phyloP scores from a whole-genome alignment of 2,329 filamentous ascomycete species.

The Pezicula carpinea region DNA sequence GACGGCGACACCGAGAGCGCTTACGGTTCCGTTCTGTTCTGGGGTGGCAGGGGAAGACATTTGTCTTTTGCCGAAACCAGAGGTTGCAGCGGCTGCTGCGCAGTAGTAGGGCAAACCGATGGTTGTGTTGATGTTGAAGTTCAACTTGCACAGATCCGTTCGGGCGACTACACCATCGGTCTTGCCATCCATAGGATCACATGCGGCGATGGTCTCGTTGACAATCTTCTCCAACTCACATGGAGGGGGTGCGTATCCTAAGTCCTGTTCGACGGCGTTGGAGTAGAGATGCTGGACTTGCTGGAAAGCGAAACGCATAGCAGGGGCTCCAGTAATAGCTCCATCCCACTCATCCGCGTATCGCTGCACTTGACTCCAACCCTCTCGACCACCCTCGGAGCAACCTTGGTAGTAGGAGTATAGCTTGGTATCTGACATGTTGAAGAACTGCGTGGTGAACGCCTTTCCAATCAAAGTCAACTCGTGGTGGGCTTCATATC shows the following conservation, averaged over 20 bases:
- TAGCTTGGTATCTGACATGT: constrained; percentile 21
- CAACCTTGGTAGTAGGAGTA: constrained; percentile 47
- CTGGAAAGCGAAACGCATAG: constrained; percentile 38
- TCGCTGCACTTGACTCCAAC: constrained; percentile 36
- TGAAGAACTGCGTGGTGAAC: constrained; percentile 38
- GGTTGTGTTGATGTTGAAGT: constrained; percentile 39
- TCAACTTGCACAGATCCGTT: constrained; percentile 39
- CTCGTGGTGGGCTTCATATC: constrained; percentile 33
- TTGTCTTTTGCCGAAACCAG: neutral
- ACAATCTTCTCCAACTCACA: constrained; percentile 43
- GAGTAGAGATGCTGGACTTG: constrained; percentile 36
- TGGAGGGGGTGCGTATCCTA: constrained; percentile 36
- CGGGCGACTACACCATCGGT: constrained; percentile 47
- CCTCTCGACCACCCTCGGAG: constrained; percentile 42
- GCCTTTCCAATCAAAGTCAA: constrained; percentile 37
- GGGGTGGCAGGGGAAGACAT: neutral
- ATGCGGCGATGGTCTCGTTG: constrained; percentile 47
- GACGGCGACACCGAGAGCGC: constrained; percentile 28
- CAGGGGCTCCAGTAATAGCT: constrained; percentile 37
- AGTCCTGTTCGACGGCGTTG: constrained; percentile 31
- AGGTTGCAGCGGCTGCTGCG: constrained; percentile 22
- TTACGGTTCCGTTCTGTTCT: constrained; percentile 21
- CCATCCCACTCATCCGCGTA: constrained; percentile 37
- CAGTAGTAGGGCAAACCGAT: constrained; percentile 41
- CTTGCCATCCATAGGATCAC: constrained; percentile 48